Evolutionary conservation across 495 filamentous ascomycete genomes (phyloP).

Genomic region (Chaetomidium leptoderma): DNA sequence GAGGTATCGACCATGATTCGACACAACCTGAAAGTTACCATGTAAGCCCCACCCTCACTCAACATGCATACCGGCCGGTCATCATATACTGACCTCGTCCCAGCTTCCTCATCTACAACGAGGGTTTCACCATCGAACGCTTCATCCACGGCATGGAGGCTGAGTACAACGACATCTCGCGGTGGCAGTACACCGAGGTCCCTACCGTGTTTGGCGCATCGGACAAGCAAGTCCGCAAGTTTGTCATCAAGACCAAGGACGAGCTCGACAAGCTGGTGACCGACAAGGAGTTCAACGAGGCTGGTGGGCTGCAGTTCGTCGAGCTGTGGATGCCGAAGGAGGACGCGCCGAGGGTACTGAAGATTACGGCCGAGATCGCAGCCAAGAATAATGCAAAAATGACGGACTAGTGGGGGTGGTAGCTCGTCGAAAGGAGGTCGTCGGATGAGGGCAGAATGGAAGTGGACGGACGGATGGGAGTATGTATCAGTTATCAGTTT

Average conservation of each 20-base stretch:
- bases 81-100: neutral
- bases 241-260: slow-evolving; percentile 65
- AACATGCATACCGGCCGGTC: neutral
- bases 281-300: slow-evolving; percentile 58
- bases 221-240: slow-evolving; percentile 55
- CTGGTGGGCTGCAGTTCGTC: slow-evolving; percentile 59
- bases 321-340: slow-evolving; percentile 82
- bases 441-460: neutral
- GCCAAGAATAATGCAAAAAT: slow-evolving; percentile 50
- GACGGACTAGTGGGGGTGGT: slow-evolving; percentile 18
- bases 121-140: slow-evolving; percentile 73
- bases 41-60: slow-evolving; percentile 51
- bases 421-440: neutral
- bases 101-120: slow-evolving; percentile 74
- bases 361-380: slow-evolving; percentile 65
- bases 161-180: slow-evolving; percentile 72
- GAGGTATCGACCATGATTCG: slow-evolving; percentile 84
- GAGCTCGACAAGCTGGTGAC: slow-evolving; percentile 65
- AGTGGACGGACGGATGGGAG: neutral
- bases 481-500: too few species aligned
- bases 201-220: slow-evolving; percentile 63
- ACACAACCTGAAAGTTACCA: slow-evolving; percentile 70
- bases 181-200: slow-evolving; percentile 68
- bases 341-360: slow-evolving; percentile 70
- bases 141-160: slow-evolving; percentile 73